A percentile compares a stretch with the other conserved stretches of the same genome.
Evolutionary conservation across 768 basidiomycete genomes (phyloP).

Genomic region (Lactarius indigo): DNA sequence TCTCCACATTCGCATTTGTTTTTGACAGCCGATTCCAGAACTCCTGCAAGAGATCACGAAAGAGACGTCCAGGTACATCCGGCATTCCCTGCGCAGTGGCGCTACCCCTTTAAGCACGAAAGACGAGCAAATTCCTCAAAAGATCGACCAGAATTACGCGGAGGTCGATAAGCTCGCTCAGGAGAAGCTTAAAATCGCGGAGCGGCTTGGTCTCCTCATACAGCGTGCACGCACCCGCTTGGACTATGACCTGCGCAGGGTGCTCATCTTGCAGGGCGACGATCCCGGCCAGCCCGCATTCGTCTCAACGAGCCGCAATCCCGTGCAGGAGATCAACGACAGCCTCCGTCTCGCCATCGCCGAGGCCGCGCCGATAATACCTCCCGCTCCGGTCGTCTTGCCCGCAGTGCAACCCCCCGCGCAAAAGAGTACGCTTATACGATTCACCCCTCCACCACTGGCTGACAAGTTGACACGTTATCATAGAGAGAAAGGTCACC

Average conservation of each 20-base stretch:
- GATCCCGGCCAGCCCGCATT: conserved; percentile 34
- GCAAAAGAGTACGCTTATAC: conserved; percentile 18
- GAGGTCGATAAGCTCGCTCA: conserved; percentile 35
- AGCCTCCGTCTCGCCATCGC: conserved; percentile 22
- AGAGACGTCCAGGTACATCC: conserved; percentile 43
- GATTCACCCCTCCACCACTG: neutral
- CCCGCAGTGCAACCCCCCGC: conserved; percentile 9
- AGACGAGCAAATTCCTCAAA: conserved; percentile 37
- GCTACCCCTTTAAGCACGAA: conserved; percentile 30
- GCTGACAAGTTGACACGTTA: neutral
- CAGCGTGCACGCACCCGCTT: conserved; percentile 45
- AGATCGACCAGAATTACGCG: conserved; percentile 32
- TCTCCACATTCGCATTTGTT: neutral
- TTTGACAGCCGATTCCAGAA: conserved; percentile 31
- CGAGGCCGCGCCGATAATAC: conserved; percentile 19
- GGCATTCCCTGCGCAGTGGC: conserved; percentile 38
- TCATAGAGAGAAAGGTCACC: conserved; percentile 26
- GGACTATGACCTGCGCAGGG: conserved; percentile 44
- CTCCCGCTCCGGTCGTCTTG: conserved; percentile 14
- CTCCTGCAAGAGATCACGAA: conserved; percentile 43
- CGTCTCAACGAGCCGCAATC: conserved; percentile 32
- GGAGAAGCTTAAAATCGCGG: conserved; percentile 44
- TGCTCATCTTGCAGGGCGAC: conserved; percentile 45
- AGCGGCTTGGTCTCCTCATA: conserved; percentile 44
- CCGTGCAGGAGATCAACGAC: conserved; percentile 37